phyloP scores from a whole-genome alignment of 306 rosid species.

The Herpetospermum pedunculosum region DNA sequence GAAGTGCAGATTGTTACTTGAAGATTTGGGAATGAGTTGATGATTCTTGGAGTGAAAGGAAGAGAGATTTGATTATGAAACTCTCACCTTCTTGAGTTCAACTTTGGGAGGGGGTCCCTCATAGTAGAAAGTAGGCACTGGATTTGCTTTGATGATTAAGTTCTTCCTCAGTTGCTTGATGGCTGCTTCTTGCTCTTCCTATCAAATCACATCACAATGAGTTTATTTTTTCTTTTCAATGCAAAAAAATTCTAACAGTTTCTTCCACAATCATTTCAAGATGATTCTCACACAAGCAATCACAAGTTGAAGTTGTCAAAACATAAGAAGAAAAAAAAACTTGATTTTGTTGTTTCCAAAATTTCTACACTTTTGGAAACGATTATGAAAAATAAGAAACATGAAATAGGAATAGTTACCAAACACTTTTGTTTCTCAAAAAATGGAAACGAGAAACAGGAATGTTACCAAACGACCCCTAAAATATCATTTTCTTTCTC shows the following conservation, averaged over 20 bases:
- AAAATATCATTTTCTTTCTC: background rate
- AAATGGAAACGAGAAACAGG: too few relatives aligned
- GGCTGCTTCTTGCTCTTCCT: conserved; percentile 98
- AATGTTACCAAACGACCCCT: too few relatives aligned
- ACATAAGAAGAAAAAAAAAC: too few relatives aligned
- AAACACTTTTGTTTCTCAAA: too few relatives aligned
- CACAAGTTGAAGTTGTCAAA: background rate
- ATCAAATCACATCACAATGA: background rate
- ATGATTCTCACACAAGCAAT: background rate
- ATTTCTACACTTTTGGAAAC: too few relatives aligned
- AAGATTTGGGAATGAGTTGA: background rate
- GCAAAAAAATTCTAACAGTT: conserved; percentile 2
- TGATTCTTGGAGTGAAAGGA: background rate
- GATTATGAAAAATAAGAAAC: too few relatives aligned
- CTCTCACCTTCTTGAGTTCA: conserved; percentile 75
- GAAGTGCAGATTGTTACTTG: background rate
- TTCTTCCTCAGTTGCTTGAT: conserved; percentile 69
- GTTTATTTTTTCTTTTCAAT: background rate
- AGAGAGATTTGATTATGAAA: background rate
- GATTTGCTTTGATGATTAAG: conserved; percentile 86
- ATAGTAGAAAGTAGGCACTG: conserved; percentile 90
- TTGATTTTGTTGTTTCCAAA: too few relatives aligned
- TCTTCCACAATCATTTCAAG: background rate
- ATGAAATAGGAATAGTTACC: too few relatives aligned
- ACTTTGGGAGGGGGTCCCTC: conserved; percentile 78